Base-by-base conservation (phyloP, 345 rosid species). In the Bretschneidera sinensis region DNA sequence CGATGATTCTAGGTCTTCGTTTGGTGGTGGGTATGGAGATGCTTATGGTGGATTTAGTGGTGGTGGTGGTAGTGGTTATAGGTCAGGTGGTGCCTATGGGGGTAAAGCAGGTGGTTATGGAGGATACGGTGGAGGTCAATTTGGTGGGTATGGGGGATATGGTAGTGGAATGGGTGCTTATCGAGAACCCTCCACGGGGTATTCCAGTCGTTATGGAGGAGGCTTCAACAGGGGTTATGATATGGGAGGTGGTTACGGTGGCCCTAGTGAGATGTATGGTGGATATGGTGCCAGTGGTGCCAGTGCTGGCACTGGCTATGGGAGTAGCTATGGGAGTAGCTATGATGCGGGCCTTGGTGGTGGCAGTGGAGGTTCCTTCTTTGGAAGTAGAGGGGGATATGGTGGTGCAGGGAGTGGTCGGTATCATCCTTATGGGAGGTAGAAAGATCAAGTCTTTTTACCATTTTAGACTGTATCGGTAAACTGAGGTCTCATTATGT, bases 401-500 rank as follows among this genome's bases (percentile, higher is more conserved):
- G 87, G 83, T 6, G 89, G 90, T 51, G 75, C 85, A 0, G 91
- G 89, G 20, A 77, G 77, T 7, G 78, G 90, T 49, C 74, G 98
- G 54, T 92, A 92, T 57, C 98, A 92, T 67, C 98, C 98, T 9
- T 92, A 92, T 16, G 87, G 85, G 59, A 85, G 96, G 78, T 91
- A 86, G 79, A 79, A 68, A 45, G 51, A 33, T 24, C 18, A 9
- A 39, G 10, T 1, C 1, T 11, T 49, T 24, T 14, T 16, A n/a
- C n/a, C 9, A 24, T 24, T 47, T 10, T 49, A 43, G 17, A 57
- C n/a, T 59, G 63, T 55, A 63, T 51, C 48, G 19, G 61, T 54
- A 10, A 24, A 17, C 49, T 47, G 51, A 19, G 33, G 52, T 58
- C 52, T 45, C 24, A 19, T 18, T 34, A 33, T 53, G 63, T 57